Percentiles rank a stretch among this genome's conserved stretches.
These are phyloP conservation scores for Phytophthora hybrid DNA, from an alignment of 352 stramenopile species.

Conservation along the genomic window DNA sequence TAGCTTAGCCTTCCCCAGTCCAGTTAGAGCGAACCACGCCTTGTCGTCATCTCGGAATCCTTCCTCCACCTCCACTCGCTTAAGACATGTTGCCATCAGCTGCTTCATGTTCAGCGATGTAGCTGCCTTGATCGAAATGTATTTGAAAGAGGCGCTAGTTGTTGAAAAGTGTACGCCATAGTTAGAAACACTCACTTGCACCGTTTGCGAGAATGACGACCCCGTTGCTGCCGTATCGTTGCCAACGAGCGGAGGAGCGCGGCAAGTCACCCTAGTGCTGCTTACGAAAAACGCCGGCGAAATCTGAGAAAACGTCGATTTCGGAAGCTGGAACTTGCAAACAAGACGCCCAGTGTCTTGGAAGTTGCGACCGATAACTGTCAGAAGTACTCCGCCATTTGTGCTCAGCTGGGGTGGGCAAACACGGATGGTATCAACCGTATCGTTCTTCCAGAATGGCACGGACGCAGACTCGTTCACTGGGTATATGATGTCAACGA, in stretches of 20 bases:
- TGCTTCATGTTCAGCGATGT: slow-evolving; percentile 50
- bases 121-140: slow-evolving; percentile 45
- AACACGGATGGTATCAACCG: slow-evolving; percentile 92
- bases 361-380: slow-evolving; percentile 97
- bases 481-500: slow-evolving; percentile 91
- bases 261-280: slow-evolving; percentile 83
- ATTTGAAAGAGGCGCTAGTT: slow-evolving; percentile 62
- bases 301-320: slow-evolving; percentile 24
- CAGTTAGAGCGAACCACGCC: slow-evolving; percentile 93
- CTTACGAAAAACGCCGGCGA: slow-evolving; percentile 78
- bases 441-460: slow-evolving; percentile 94
- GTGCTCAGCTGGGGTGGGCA: slow-evolving; percentile 70
- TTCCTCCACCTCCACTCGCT: slow-evolving; percentile 71
- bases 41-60: slow-evolving; percentile 78
- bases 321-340: slow-evolving; percentile 77
- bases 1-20: slow-evolving; percentile 93
- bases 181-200: slow-evolving; percentile 84
- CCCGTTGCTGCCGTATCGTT: slow-evolving; percentile 23
- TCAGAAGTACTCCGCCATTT: slow-evolving; percentile 72
- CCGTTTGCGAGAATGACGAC: slow-evolving; percentile 25
- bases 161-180: slow-evolving; percentile 79
- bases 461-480: slow-evolving; percentile 92
- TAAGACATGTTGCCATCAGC: slow-evolving; percentile 52
- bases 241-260: slow-evolving; percentile 68
- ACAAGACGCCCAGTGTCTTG: slow-evolving; percentile 81